Conservation (phyloP, 108 stramenopile species). For the Aurantiochytrium sp. region DNA sequence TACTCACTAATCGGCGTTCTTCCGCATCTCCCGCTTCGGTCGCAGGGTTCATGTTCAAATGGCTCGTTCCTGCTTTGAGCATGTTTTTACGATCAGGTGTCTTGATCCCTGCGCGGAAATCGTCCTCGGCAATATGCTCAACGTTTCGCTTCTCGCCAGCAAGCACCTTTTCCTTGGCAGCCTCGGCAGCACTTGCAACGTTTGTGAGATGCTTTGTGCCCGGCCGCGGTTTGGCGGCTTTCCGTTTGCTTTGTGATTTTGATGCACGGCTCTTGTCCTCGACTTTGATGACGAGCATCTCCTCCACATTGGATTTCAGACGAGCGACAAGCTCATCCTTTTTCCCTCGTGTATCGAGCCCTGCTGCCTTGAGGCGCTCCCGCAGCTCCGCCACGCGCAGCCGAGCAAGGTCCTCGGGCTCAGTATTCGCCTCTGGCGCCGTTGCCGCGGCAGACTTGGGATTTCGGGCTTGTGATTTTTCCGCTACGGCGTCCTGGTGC, state of each 20-base stretch:
- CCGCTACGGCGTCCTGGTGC: not conserved
- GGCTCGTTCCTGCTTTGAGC: too few species aligned
- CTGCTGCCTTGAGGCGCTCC: not conserved
- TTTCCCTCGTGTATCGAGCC: not conserved
- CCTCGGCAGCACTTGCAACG: slow-evolving; percentile 48
- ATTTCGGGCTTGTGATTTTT: too few species aligned
- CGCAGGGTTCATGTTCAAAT: too few species aligned
- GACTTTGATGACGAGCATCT: not conserved
- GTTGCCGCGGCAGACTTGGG: not conserved
- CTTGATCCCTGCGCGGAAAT: not conserved
- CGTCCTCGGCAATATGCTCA: slow-evolving; percentile 60
- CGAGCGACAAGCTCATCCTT: slow-evolving; percentile 14
- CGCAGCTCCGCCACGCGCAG: not conserved
- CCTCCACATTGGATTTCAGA: not conserved
- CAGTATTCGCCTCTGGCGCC: not conserved
- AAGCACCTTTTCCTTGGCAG: slow-evolving; percentile 51
- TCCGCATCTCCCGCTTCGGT: too few species aligned
- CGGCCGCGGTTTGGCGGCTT: not conserved
- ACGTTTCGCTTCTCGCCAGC: slow-evolving; percentile 61
- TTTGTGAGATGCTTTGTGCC: not conserved
- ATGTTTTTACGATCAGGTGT: too few species aligned
- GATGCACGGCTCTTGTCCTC: not conserved
- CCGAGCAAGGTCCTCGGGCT: not conserved
- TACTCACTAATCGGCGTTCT: too few species aligned
- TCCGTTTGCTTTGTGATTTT: not conserved